These are phyloP conservation scores for Xylariaceae sp. DNA, from an alignment of 2,329 filamentous ascomycete species.

Conservation along the genomic window DNA sequence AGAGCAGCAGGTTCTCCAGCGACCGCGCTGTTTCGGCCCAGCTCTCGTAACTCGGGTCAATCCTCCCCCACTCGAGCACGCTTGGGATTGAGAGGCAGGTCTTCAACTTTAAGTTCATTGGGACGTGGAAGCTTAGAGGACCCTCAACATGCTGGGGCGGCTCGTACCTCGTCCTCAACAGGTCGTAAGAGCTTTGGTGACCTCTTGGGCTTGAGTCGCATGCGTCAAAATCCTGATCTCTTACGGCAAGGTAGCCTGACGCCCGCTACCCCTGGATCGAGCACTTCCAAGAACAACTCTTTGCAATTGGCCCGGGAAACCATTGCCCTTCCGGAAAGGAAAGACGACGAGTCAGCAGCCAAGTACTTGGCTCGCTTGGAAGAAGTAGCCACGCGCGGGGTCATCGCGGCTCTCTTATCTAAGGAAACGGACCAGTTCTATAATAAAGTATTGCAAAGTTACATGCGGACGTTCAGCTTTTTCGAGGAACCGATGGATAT, in stretches of 20 bases:
- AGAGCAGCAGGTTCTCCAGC: constrained; percentile 41
- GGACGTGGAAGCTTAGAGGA: constrained; percentile 64
- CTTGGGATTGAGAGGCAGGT: constrained; percentile 65
- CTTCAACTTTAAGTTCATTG: constrained; percentile 84
- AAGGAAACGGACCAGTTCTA: constrained; percentile 85
- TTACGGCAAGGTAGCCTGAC: constrained; percentile 65
- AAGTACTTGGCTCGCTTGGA: constrained; percentile 85
- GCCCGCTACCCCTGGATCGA: constrained; percentile 64
- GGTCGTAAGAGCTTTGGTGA: constrained; percentile 92
- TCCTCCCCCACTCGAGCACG: constrained; percentile 64
- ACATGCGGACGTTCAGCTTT: constrained; percentile 92
- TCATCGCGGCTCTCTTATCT: constrained; percentile 79
- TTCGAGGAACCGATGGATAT: constrained; percentile 98
- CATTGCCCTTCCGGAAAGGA: constrained; percentile 67
- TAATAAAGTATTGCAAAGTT: constrained; percentile 79
- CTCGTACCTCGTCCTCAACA: constrained; percentile 82
- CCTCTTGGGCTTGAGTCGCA: constrained; percentile 70
- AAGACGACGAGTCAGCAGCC: constrained; percentile 84
- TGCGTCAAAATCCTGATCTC: constrained; percentile 78
- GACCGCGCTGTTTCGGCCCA: constrained; percentile 45
- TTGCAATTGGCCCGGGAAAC: constrained; percentile 72
- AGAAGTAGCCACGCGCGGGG: constrained; percentile 71
- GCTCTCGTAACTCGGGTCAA: constrained; percentile 51
- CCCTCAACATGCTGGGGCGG: constrained; percentile 59
- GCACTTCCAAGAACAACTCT: constrained; percentile 76